Evolutionary conservation across 768 basidiomycete genomes (phyloP), one percentile per base, ranked within the genome.

Genomic region (Leccinum truebloodii): DNA sequence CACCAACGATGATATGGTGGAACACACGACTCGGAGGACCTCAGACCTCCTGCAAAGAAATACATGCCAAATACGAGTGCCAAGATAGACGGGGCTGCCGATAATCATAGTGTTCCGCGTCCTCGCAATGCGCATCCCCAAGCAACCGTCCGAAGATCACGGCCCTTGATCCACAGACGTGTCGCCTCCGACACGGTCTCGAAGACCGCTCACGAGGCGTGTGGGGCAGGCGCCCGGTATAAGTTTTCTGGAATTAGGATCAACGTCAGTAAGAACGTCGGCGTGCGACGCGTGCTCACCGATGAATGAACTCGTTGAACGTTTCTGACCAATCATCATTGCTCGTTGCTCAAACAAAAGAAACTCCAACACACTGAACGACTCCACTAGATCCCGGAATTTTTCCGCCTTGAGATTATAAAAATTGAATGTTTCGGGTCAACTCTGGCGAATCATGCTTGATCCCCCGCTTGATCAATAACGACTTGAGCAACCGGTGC

Each of bases 161-260:
- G 86, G 3, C 96, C 96, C 69, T 98, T 98, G 77, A 98, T 96
- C 96, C 96, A 99, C 0, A 99, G 77, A 26, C 81, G 79, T 2
- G 94, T 97, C 1, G 96, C 96, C 58, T 93, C 91, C 52, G 76
- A 78, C 8, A 97, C 88, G 1, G 86, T 89, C 73, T 92, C 88
- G 73, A 98, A 99, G 1, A 89, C 86, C 89, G 59, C 88, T 90
- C 59, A 98, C 92, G 13, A 96, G 79, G 8, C 88, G 86, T 52
- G 79, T 83, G 0, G 92, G 88, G 71, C 96, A 84, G 0, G 92
- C 93, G 10, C 79, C 82, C 0, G 88, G 81, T 70, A 93, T 97
- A 30, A 98, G 86, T 79, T 95, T 95, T 32, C 94, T 88, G 68
- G 13, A 39, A 69, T 67, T 24, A 18, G 10, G 16, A 26, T 67